Evolutionary conservation across 495 filamentous ascomycete species (phyloP).

Genomic region (Hapsidospora chrysogenum): DNA sequence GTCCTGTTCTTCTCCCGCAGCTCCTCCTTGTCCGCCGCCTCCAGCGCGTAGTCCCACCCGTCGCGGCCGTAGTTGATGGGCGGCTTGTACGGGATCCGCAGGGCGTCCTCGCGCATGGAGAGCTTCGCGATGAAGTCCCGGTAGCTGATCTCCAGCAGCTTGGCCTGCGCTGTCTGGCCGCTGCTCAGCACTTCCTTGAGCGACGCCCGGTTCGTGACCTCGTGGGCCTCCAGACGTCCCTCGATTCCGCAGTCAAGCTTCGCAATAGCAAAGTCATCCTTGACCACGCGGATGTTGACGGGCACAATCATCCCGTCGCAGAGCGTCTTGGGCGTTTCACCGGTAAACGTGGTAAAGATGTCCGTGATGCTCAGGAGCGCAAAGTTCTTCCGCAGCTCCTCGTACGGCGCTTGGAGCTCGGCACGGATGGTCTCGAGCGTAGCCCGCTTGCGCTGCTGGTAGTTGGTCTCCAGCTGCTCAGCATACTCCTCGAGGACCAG

Average conservation of each 20-base stretch:
- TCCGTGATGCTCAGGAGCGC: conserved; percentile 53
- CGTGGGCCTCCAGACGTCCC: conserved; percentile 59
- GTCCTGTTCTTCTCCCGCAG: conserved; percentile 66
- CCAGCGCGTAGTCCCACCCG: conserved; percentile 76
- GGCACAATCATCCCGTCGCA: conserved; percentile 80
- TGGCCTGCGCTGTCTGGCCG: conserved; percentile 75
- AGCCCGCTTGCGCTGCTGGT: conserved; percentile 85
- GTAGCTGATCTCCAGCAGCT: conserved; percentile 70
- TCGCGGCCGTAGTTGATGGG: conserved; percentile 50
- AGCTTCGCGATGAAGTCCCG: conserved; percentile 68
- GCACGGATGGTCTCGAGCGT: conserved; percentile 93
- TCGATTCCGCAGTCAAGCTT: conserved; percentile 90
- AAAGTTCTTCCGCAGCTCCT: conserved; percentile 79
- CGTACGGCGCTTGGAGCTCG: conserved; percentile 81
- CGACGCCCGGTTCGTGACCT: conserved; percentile 45
- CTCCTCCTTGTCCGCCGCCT: conserved; percentile 60
- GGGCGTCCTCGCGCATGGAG: conserved; percentile 61
- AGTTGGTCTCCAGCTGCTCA: conserved; percentile 82
- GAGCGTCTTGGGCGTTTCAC: conserved; percentile 73
- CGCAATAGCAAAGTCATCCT: conserved; percentile 80
- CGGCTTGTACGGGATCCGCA: conserved; percentile 51
- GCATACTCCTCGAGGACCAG: conserved; percentile 93
- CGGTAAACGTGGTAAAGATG: conserved; percentile 93
- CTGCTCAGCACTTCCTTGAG: conserved; percentile 42
- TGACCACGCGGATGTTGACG: conserved; percentile 72